These are phyloP conservation scores for Aspergillus alliaceus DNA, from an alignment of 2,329 filamentous ascomycete species.

Conservation along the genomic window DNA sequence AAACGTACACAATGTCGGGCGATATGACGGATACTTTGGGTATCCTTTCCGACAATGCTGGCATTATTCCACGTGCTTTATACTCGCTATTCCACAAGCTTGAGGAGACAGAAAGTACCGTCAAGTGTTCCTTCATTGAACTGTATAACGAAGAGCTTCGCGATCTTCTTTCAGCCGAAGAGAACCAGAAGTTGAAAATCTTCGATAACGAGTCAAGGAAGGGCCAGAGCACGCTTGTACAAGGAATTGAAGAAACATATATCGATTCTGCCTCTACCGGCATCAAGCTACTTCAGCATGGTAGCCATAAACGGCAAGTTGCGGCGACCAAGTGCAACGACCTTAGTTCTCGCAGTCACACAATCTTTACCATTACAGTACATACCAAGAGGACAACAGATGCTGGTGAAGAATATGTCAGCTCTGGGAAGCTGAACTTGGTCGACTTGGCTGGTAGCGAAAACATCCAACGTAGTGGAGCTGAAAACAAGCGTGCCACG, in stretches of 20 bases:
- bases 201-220: constrained; percentile 78
- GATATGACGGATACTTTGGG: constrained; percentile 89
- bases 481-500: constrained; percentile 94
- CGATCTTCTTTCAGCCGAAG: constrained; percentile 80
- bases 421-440: constrained; percentile 89
- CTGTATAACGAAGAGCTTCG: constrained; percentile 97
- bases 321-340: constrained; percentile 99
- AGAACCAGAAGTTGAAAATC: constrained; percentile 85
- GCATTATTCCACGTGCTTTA: constrained; percentile 90
- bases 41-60: constrained; percentile 84
- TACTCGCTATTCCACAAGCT: constrained; percentile 85
- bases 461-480: constrained; percentile 94
- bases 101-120: constrained; percentile 78
- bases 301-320: constrained; percentile 94
- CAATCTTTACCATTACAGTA: constrained; percentile 93
- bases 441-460: constrained; percentile 97
- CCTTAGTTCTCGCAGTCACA: constrained; percentile 93
- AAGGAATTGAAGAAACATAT: constrained; percentile 96
- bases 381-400: constrained; percentile 81
- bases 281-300: constrained; percentile 82
- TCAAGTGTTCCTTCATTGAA: constrained; percentile 98
- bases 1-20: constrained; percentile 99
- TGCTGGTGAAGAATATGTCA: constrained; percentile 84
- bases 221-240: constrained; percentile 85
- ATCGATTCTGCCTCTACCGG: constrained; percentile 83